These are phyloP conservation scores for Candida sanyaensis DNA, from an alignment of 1,139 yeast genomes.

Conservation along the genomic window DNA sequence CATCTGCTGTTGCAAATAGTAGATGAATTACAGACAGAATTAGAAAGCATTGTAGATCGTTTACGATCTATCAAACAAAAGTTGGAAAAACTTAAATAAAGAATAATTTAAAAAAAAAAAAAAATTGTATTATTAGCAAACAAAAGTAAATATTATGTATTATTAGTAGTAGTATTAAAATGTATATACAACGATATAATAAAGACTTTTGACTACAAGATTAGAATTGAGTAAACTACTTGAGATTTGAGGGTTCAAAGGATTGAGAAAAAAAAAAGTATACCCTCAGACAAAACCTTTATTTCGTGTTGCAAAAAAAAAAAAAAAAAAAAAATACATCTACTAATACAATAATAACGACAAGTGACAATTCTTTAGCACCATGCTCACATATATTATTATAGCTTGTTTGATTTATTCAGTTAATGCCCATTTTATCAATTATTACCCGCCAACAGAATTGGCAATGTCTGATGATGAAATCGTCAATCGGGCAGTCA, in stretches of 20 bases:
- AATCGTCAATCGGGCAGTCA: constrained; percentile 17
- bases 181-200: too few species aligned
- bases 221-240: too few species aligned
- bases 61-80: background rate
- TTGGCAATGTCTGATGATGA: constrained; percentile 16
- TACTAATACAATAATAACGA: background rate
- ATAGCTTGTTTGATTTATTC: constrained; percentile 1
- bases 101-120: too few species aligned
- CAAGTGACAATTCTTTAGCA: background rate
- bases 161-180: too few species aligned
- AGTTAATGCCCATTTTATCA: constrained; percentile 6
- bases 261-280: background rate
- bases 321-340: background rate
- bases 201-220: too few species aligned
- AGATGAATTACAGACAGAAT: background rate
- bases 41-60: background rate
- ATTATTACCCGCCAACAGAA: constrained; percentile 16
- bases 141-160: too few species aligned
- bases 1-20: background rate
- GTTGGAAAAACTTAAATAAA: background rate
- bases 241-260: too few species aligned
- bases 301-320: background rate
- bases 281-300: background rate
- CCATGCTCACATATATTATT: constrained; percentile 1
- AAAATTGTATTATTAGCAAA: too few species aligned